These are phyloP conservation scores for Pythium vanterpoolii DNA, from an alignment of 352 stramenopile species.

Conservation along the genomic window DNA sequence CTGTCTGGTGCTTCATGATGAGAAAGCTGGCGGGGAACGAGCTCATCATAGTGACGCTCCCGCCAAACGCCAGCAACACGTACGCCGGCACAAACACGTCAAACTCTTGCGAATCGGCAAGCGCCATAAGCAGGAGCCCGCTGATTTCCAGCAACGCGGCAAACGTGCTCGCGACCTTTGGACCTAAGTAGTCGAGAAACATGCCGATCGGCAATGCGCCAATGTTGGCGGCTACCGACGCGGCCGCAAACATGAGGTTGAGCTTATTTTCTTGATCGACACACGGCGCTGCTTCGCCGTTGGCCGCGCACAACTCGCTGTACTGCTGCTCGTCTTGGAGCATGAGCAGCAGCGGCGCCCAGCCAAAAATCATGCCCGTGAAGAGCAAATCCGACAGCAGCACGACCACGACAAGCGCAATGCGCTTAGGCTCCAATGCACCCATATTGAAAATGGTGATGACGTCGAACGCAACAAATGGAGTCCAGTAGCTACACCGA, in stretches of 20 bases:
- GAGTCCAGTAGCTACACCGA: not conserved
- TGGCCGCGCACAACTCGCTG: conserved; percentile 53
- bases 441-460: conserved; percentile 1
- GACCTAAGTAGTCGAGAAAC: conserved; percentile 69
- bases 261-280: conserved; percentile 78
- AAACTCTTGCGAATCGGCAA: conserved; percentile 57
- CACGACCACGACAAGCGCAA: conserved; percentile 67
- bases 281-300: conserved; percentile 35
- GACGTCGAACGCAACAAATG: not conserved
- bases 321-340: conserved; percentile 84
- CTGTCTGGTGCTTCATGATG: conserved; percentile 36
- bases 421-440: conserved; percentile 10
- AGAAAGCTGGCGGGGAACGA: conserved; percentile 44
- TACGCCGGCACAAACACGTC: conserved; percentile 49
- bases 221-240: conserved; percentile 76
- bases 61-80: conserved; percentile 35
- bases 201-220: conserved; percentile 73
- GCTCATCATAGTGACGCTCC: conserved; percentile 47
- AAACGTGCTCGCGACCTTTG: conserved; percentile 42
- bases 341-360: conserved; percentile 80
- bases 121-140: conserved; percentile 62
- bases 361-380: conserved; percentile 86
- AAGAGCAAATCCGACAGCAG: conserved; percentile 80
- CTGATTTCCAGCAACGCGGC: conserved; percentile 62
- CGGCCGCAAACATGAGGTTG: conserved; percentile 86